Conservation (phyloP, 352 stramenopile species). For the Pelagophyceae sp. region DNA sequence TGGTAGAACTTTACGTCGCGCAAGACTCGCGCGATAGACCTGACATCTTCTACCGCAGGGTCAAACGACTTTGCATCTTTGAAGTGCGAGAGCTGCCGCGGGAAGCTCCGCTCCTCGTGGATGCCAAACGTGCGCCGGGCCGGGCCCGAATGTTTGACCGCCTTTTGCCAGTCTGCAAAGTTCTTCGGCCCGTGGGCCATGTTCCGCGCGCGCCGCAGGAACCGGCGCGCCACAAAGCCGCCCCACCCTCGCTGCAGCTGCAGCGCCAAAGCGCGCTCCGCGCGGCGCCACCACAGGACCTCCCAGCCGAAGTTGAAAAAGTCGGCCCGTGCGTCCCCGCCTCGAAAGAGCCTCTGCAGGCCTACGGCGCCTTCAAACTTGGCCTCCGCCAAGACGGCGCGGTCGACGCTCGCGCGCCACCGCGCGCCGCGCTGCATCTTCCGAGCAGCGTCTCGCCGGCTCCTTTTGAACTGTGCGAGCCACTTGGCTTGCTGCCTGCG, state of each 20-base stretch:
- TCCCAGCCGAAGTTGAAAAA: neutral
- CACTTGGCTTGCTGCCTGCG: neutral
- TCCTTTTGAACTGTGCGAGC: neutral
- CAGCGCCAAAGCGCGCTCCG: neutral
- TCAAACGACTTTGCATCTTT: neutral
- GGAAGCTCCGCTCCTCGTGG: constrained; percentile 29
- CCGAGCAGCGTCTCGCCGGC: neutral
- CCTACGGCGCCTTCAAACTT: neutral
- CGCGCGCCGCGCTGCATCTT: neutral
- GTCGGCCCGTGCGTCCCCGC: neutral
- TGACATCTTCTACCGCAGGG: neutral
- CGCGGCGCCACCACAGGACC: neutral
- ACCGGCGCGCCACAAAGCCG: constrained; percentile 25
- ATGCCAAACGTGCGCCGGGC: constrained; percentile 18
- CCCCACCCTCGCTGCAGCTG: constrained; percentile 20
- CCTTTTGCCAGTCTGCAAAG: constrained; percentile 15
- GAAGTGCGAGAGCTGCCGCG: neutral
- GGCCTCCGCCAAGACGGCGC: neutral
- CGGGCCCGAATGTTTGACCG: neutral
- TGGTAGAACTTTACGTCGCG: constrained; percentile 31
- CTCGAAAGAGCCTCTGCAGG: neutral
- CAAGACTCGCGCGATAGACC: neutral
- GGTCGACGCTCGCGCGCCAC: neutral
- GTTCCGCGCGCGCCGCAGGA: neutral
- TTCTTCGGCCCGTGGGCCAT: constrained; percentile 8